A percentile compares a stretch with the other conserved stretches of the same genome.
Evolutionary conservation across 805 yeast species (phyloP).

Genomic region (Lachancea mirantina): DNA sequence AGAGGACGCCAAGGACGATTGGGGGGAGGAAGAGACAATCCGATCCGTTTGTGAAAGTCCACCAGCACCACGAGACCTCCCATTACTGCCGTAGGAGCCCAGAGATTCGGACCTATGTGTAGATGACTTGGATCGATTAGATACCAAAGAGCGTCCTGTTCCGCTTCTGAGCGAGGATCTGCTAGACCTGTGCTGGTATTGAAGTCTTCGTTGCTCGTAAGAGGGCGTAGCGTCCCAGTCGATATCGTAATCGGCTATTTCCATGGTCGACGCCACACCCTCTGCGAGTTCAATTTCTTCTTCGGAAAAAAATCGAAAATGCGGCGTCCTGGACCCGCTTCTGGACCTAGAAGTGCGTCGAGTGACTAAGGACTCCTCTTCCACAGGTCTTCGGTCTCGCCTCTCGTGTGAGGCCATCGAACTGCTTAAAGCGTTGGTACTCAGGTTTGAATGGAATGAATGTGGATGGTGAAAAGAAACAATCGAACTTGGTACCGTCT

Average conservation of each 20-base stretch:
- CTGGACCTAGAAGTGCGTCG: conserved; percentile 24
- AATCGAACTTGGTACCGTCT: conserved; percentile 69
- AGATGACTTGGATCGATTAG: conserved; percentile 15
- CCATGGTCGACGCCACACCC: conserved; percentile 70
- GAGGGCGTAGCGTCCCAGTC: conserved; percentile 53
- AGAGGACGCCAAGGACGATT: conserved; percentile 33
- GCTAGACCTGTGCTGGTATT: conserved; percentile 24
- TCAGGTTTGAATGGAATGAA: conserved; percentile 36
- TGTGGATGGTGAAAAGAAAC: conserved; percentile 70
- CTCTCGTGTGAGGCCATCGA: conserved; percentile 20
- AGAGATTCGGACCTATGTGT: conserved; percentile 4
- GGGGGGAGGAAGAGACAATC: conserved; percentile 19
- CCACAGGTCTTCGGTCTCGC: conserved; percentile 28
- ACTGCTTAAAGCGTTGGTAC: conserved; percentile 15
- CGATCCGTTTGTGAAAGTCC: neutral
- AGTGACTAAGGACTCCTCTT: conserved; percentile 30
- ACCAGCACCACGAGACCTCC: neutral
- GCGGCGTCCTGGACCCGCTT: conserved; percentile 32
- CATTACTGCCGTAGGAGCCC: conserved; percentile 1
- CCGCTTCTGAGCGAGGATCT: conserved; percentile 21
- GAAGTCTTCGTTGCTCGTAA: conserved; percentile 40
- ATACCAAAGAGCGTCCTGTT: conserved; percentile 8
- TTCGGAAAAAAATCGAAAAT: conserved; percentile 75
- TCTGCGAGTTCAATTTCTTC: conserved; percentile 83
- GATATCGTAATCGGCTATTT: conserved; percentile 65